phyloP scores from a whole-genome alignment of 129 eudicot species.

The Saussurea involucrata region DNA sequence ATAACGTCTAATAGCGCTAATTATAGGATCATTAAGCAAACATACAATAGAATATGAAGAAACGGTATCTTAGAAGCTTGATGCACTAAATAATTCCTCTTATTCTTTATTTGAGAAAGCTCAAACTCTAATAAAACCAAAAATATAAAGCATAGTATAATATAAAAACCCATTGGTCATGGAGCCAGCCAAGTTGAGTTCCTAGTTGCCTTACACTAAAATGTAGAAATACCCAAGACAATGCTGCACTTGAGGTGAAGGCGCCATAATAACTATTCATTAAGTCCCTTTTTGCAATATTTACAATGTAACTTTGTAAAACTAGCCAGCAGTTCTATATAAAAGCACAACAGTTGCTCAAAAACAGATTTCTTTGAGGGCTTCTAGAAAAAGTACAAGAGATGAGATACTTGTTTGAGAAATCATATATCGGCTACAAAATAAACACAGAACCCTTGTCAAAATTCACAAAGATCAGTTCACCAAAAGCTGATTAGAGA shows the following conservation, averaged over 20 bases:
- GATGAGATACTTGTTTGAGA: not conserved
- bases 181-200: not conserved
- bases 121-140: too few species aligned
- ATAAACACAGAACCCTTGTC: not conserved
- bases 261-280: too few species aligned
- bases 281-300: not conserved
- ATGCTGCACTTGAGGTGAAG: too few species aligned
- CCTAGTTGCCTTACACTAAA: not conserved
- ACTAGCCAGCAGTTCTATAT: not conserved
- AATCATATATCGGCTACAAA: not conserved
- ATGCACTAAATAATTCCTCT: too few species aligned
- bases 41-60: too few species aligned
- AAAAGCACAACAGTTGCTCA: not conserved
- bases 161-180: too few species aligned
- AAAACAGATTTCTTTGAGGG: not conserved
- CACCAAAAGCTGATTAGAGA: not conserved
- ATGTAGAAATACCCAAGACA: not conserved
- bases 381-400: not conserved
- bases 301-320: not conserved
- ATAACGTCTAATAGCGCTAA: too few species aligned
- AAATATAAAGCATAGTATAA: too few species aligned
- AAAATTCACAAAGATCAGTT: not conserved
- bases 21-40: too few species aligned
- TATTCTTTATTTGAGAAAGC: too few species aligned
- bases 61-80: too few species aligned